Evolutionary conservation across 305 asterid species (phyloP), one percentile per base, ranked within the genome.

Genomic region (Salvia sclarea): DNA sequence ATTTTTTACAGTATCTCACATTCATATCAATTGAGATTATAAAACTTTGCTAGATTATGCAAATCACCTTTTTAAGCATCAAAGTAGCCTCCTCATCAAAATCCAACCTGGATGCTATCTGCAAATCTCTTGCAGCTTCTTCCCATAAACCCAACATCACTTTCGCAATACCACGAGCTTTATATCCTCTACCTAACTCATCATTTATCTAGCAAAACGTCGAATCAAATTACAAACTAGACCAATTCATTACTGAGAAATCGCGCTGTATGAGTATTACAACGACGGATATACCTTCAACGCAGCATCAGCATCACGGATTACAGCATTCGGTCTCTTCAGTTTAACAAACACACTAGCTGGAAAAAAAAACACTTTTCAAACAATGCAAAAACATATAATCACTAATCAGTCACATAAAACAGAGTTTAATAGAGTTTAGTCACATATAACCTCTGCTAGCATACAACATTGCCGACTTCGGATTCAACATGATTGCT

Each of bases 261-360:
- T 49, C 71, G 64, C 52, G 50, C 41, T 14, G 16, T 17, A 18
- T 7, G 40, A 52, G 48, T 50, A 44, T 61, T 25, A 14, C 56
- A 28, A 14, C 66, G 30, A 64, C 56, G 18, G 25, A 35, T 61
- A 35, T 57, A 88, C 97, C 88, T 77, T 55, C 70, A 90, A 44
- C 25, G 94, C 90, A 22, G 85, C 92, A 81, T 85, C 83, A 79
- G 97, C 88, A 78, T 90, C 92, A 72, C 82, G 79, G 75, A 81
- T 85, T 45, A 92, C 96, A 75, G 89, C 96, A 76, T 86, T 88
- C 54, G 97, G 92, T 68, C 85, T 90, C 71, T 80, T 85, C 85
- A 88, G 61, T 69, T 86, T 86, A 66, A 83, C 71, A 63, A 79
- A 88, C 66, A 85, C 76, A 57, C 70, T 75, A 73, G 89, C 96